Evolutionary conservation across 108 stramenopile genomes (phyloP).

Genomic region (Cylindrotheca closterium): DNA sequence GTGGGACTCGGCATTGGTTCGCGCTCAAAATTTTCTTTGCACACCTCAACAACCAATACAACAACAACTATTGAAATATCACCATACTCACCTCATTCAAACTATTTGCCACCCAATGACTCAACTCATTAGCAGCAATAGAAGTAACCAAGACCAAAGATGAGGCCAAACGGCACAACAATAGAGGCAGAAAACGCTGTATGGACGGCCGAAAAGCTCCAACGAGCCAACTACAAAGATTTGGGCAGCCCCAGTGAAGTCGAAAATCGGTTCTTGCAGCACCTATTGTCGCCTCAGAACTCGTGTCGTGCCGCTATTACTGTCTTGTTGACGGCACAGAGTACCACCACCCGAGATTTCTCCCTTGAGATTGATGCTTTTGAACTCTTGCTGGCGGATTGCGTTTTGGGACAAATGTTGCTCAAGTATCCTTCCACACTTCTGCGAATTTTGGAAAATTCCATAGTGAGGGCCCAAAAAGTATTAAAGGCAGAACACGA

Average conservation of each 20-base stretch:
- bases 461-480: slow-evolving; percentile 54
- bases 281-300: slow-evolving; percentile 14
- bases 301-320: slow-evolving; percentile 28
- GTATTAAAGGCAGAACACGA: slow-evolving; percentile 10
- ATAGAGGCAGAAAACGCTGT: neutral
- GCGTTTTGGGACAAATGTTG: slow-evolving; percentile 72
- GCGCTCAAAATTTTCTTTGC: no score
- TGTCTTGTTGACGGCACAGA: slow-evolving; percentile 19
- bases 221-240: slow-evolving; percentile 51
- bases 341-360: slow-evolving; percentile 41
- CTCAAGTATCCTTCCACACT: slow-evolving; percentile 75
- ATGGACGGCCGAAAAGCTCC: slow-evolving; percentile 46
- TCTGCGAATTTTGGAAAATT: slow-evolving; percentile 71
- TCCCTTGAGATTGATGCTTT: slow-evolving; percentile 60
- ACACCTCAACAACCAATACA: no score
- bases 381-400: slow-evolving; percentile 62
- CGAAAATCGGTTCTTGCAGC: slow-evolving; percentile 38
- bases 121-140: no score
- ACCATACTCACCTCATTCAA: no score
- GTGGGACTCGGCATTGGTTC: no score
- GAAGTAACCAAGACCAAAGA: no score
- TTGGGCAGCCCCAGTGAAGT: slow-evolving; percentile 51
- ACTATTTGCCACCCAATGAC: no score
- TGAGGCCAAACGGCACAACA: no score
- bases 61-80: no score